phyloP scores from a whole-genome alignment of 2,329 filamentous ascomycete species.

The Thyridium curvatum region DNA sequence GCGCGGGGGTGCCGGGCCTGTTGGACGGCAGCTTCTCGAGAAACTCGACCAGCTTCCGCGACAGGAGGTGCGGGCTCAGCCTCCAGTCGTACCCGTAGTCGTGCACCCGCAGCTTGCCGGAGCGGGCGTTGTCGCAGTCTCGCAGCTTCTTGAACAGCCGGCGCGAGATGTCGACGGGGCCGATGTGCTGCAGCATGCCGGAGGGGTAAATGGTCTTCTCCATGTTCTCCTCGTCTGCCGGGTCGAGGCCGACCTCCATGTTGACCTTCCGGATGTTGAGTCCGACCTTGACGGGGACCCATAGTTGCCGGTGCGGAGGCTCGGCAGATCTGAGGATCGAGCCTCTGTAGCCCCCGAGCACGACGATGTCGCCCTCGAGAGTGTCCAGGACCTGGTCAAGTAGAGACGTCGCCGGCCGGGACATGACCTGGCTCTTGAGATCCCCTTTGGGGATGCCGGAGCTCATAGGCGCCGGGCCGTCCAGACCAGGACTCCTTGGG shows the following conservation, averaged over 20 bases:
- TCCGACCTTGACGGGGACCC: conserved; percentile 91
- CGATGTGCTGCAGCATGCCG: conserved; percentile 87
- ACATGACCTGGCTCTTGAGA: not conserved
- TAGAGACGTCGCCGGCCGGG: not conserved
- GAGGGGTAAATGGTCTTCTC: conserved; percentile 76
- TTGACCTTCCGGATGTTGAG: conserved; percentile 89
- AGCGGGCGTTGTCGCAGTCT: conserved; percentile 65
- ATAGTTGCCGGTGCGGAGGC: conserved; percentile 77
- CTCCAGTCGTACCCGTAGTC: conserved; percentile 97
- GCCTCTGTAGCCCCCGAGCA: conserved; percentile 86
- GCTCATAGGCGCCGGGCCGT: not conserved
- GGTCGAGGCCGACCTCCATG: conserved; percentile 75
- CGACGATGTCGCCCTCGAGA: conserved; percentile 76
- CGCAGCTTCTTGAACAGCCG: conserved; percentile 73
- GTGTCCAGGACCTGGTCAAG: conserved; percentile 52
- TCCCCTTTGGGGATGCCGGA: not conserved
- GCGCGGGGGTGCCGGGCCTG: conserved; percentile 36
- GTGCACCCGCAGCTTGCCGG: conserved; percentile 70
- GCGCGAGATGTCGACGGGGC: conserved; percentile 82
- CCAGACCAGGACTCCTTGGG: conserved; percentile 12
- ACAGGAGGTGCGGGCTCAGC: conserved; percentile 72
- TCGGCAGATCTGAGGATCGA: conserved; percentile 83
- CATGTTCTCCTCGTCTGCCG: conserved; percentile 78
- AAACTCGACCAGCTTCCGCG: conserved; percentile 64
- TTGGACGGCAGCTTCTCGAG: conserved; percentile 73